Evolutionary conservation across 768 basidiomycete species (phyloP).

Genomic region (Stropharia rugosoannulata): DNA sequence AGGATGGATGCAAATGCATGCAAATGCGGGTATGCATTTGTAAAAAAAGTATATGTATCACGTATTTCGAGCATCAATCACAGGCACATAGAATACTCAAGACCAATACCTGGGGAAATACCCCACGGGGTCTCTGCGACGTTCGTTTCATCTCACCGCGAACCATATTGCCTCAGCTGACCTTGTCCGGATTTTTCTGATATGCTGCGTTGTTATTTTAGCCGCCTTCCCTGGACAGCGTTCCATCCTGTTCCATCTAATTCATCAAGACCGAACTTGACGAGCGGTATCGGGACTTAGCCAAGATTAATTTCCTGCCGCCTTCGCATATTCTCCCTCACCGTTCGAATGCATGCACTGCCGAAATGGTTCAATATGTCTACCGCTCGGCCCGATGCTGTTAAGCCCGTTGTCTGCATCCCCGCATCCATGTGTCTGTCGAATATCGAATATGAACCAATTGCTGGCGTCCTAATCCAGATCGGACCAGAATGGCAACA

Average conservation of each 20-base stretch:
- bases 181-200: slow-evolving; percentile 1
- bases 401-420: background rate
- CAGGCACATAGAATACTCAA: slow-evolving; percentile 3
- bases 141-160: background rate
- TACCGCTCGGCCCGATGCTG: slow-evolving; percentile 3
- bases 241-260: background rate
- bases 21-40: too few species aligned
- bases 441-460: background rate
- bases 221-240: background rate
- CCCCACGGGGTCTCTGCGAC: slow-evolving; percentile 6
- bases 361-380: background rate
- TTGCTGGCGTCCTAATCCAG: background rate
- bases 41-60: background rate
- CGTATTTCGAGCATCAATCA: slow-evolving; percentile 1
- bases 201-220: slow-evolving; percentile 4
- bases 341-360: slow-evolving; percentile 3
- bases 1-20: background rate
- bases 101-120: slow-evolving; percentile 2
- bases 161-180: slow-evolving; percentile 3
- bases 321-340: background rate
- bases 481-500: background rate
- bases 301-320: slow-evolving; percentile 6
- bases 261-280: slow-evolving; percentile 1
- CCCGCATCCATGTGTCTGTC: background rate
- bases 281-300: background rate